A percentile compares a stretch with the other conserved stretches of the same genome.
phyloP scores from a whole-genome alignment of 768 basidiomycete genomes.

The Trametes cinnabarina region DNA sequence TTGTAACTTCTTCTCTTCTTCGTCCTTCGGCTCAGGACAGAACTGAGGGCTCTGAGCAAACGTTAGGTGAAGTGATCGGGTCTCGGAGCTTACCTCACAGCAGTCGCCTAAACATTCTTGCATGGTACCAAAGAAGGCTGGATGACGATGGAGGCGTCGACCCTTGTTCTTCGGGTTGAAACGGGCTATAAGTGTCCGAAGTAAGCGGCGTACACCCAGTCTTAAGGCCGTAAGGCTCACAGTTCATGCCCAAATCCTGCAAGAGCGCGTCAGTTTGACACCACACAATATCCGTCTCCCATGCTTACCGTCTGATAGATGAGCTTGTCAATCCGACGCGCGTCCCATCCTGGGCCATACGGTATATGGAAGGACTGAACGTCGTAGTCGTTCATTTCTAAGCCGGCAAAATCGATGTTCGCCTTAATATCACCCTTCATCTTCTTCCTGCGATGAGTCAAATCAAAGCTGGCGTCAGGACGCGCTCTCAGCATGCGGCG shows the following conservation, averaged over 20 bases:
- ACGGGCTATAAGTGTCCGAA: too few relatives aligned
- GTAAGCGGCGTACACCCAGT: background rate
- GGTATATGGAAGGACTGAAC: constrained; percentile 54
- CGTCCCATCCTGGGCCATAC: constrained; percentile 60
- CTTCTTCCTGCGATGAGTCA: constrained; percentile 36
- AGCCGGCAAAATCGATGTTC: constrained; percentile 37
- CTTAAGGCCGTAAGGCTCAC: constrained; percentile 28
- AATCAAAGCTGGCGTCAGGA: constrained; percentile 32
- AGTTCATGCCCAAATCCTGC: constrained; percentile 59
- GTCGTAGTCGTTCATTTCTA: constrained; percentile 60
- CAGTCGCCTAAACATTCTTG: constrained; percentile 59
- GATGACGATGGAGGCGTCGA: constrained; percentile 58
- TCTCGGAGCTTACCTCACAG: constrained; percentile 47
- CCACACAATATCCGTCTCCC: background rate
- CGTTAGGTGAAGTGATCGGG: background rate
- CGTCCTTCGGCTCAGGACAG: constrained; percentile 54
- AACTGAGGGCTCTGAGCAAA: constrained; percentile 31
- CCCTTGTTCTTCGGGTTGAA: constrained; percentile 65
- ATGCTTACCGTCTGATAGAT: constrained; percentile 52
- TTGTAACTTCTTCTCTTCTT: constrained; percentile 53
- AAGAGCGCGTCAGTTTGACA: constrained; percentile 7
- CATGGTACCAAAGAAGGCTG: constrained; percentile 60
- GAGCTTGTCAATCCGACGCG: constrained; percentile 52
- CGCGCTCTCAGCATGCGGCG: constrained; percentile 52
- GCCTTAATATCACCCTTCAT: constrained; percentile 58